These are phyloP conservation scores for Polytolypa hystricis DNA, from an alignment of 2,329 filamentous ascomycete species.

Conservation along the genomic window DNA sequence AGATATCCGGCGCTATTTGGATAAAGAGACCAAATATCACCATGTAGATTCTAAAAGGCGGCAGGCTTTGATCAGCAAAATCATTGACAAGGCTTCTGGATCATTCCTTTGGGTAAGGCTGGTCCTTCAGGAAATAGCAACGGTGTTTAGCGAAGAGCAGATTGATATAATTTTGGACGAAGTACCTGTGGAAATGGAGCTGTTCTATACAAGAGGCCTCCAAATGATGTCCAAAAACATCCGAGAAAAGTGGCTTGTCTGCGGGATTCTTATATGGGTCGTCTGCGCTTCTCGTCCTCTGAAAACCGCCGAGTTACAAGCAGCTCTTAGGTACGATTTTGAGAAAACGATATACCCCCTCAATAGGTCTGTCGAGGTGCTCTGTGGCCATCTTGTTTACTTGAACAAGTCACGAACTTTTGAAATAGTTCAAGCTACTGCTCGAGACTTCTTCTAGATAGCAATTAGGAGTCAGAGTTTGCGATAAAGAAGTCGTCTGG, in stretches of 20 bases:
- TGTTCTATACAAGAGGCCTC: constrained; percentile 23
- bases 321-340: constrained; percentile 22
- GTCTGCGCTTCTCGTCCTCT: constrained; percentile 24
- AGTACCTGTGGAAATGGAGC: constrained; percentile 25
- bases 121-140: constrained; percentile 21
- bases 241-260: constrained; percentile 21
- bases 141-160: constrained; percentile 19
- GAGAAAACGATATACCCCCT: constrained; percentile 14
- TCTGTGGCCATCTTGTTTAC: constrained; percentile 23
- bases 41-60: constrained; percentile 13
- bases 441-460: constrained; percentile 18
- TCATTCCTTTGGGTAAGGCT: constrained; percentile 29
- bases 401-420: constrained; percentile 18
- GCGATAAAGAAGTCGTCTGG: constrained; percentile 17
- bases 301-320: constrained; percentile 23
- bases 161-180: constrained; percentile 21
- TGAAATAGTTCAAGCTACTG: constrained; percentile 24
- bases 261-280: constrained; percentile 28
- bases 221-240: constrained; percentile 18
- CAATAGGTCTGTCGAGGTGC: constrained; percentile 16
- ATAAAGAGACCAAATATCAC: neutral
- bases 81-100: constrained; percentile 26
- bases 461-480: constrained; percentile 18
- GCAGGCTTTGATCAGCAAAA: constrained; percentile 15
- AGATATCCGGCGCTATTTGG: too few species aligned